phyloP scores from a whole-genome alignment of 306 rosid species.

The Boehmeria nivea region DNA sequence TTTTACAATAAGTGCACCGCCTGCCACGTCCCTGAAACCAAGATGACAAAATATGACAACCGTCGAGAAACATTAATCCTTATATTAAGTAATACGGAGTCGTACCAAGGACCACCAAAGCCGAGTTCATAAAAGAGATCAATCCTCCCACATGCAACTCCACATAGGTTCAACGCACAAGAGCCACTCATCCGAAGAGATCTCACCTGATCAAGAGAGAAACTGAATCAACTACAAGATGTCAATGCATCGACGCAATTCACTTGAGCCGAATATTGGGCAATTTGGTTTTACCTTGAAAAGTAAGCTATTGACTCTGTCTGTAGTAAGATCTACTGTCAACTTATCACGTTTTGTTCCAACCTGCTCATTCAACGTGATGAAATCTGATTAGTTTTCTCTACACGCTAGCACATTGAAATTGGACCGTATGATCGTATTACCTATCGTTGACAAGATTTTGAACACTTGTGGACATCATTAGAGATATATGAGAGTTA shows the following conservation, averaged over 20 bases:
- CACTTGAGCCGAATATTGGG: conserved; percentile 13
- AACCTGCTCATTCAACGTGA: conserved; percentile 51
- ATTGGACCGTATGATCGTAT: not conserved
- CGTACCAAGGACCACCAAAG: conserved; percentile 96
- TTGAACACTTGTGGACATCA: no score
- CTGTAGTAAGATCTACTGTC: conserved; percentile 60
- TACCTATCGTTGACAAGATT: no score
- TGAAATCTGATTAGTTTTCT: conserved; percentile 16
- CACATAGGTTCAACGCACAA: conserved; percentile 93
- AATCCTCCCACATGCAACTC: conserved; percentile 91
- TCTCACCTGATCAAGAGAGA: conserved; percentile 65
- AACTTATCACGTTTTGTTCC: conserved; percentile 75
- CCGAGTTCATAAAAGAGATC: conserved; percentile 66
- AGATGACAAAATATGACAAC: conserved; percentile 3
- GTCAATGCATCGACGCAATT: conserved; percentile 4
- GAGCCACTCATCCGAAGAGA: conserved; percentile 89
- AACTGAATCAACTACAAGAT: conserved; percentile 11
- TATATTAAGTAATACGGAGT: conserved; percentile 4
- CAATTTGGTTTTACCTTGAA: conserved; percentile 53
- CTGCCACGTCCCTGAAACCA: conserved; percentile 88
- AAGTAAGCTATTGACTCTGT: conserved; percentile 72
- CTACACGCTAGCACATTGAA: no score
- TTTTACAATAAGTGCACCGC: conserved; percentile 85
- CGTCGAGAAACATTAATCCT: not conserved
- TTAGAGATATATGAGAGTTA: no score